These are phyloP conservation scores for Podaxis carcinomalis DNA, from an alignment of 768 basidiomycete genomes.

Conservation along the genomic window DNA sequence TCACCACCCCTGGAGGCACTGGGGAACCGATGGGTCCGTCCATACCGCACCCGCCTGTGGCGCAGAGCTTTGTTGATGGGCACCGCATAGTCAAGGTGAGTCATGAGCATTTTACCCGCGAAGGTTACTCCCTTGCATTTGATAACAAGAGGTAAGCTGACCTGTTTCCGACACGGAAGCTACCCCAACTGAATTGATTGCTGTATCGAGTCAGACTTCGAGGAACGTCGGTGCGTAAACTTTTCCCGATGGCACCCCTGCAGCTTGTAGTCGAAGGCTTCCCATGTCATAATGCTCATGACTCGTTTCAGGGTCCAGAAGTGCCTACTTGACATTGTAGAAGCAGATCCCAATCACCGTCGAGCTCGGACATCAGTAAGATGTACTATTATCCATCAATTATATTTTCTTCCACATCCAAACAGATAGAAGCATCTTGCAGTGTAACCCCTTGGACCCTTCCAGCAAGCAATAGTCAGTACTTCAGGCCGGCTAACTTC, in stretches of 20 bases:
- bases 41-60: background rate
- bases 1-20: background rate
- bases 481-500: too few species aligned
- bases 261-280: background rate
- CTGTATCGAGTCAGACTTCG: background rate
- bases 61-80: background rate
- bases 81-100: background rate
- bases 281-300: background rate
- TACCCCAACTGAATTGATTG: background rate
- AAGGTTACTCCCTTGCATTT: background rate
- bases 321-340: too few species aligned
- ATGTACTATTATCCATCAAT: too few species aligned
- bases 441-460: too few species aligned
- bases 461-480: too few species aligned
- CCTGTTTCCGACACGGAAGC: background rate
- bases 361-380: too few species aligned
- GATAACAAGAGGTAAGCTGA: too few species aligned
- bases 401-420: too few species aligned
- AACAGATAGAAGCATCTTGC: too few species aligned
- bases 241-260: background rate
- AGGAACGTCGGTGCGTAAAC: conserved; percentile 4
- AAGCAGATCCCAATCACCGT: too few species aligned
- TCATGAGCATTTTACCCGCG: background rate
- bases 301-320: background rate
- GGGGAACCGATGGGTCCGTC: background rate